phyloP scores from a whole-genome alignment of 345 rosid genomes.

The Sonneratia caseolaris region DNA sequence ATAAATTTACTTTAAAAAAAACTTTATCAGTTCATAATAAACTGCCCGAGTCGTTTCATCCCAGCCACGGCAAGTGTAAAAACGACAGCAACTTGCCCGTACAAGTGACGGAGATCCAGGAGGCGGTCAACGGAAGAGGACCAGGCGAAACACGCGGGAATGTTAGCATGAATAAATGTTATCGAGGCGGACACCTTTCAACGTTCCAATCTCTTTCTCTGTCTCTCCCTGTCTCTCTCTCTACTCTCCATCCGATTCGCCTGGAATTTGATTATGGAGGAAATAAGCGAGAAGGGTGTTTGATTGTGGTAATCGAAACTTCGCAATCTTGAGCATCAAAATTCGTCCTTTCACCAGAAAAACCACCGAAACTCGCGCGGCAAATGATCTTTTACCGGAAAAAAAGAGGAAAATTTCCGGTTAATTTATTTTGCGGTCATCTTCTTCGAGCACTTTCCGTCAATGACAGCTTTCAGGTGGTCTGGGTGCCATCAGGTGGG shows the following conservation, averaged over 20 bases:
- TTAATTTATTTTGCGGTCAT: neutral
- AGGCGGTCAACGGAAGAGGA: neutral
- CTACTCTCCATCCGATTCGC: neutral
- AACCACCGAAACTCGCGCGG: neutral
- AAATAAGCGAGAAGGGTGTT: neutral
- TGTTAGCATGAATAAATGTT: conserved; percentile 11
- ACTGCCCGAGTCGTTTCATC: neutral
- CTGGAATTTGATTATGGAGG: neutral
- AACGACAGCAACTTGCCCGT: neutral
- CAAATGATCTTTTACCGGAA: neutral
- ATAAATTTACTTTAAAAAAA: too few species aligned
- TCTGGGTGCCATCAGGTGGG: neutral
- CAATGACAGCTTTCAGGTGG: neutral
- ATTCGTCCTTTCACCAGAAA: neutral
- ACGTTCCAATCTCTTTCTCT: conserved; percentile 10
- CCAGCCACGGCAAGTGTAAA: neutral
- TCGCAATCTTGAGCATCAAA: neutral
- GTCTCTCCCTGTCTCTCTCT: neutral
- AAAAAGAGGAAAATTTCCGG: neutral
- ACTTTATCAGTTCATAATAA: too few species aligned
- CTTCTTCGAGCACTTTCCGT: neutral
- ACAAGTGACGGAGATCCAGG: neutral
- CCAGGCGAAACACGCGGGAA: conserved; percentile 40
- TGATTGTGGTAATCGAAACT: neutral
- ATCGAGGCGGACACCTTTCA: conserved; percentile 20